phyloP scores from a whole-genome alignment of 2,329 filamentous ascomycete species.

The Mariannaea elegans region DNA sequence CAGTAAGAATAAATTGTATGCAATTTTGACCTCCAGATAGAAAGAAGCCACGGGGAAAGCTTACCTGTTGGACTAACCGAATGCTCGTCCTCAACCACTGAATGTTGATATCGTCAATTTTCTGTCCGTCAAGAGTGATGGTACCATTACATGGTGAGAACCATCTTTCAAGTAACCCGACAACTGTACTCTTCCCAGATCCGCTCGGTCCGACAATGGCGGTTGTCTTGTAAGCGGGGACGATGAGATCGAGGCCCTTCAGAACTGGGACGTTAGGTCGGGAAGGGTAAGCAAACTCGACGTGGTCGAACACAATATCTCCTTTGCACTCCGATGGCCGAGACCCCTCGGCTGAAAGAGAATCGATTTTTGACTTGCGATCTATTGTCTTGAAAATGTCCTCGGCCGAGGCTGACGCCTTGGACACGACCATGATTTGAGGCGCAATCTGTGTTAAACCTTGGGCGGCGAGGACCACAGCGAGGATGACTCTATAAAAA shows the following conservation, averaged over 20 bases:
- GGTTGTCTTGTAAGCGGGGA: conserved; percentile 6
- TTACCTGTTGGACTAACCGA: conserved; percentile 1
- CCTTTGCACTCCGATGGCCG: conserved; percentile 37
- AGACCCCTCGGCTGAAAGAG: conserved; percentile 42
- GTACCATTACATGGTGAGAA: not conserved
- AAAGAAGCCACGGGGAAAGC: not conserved
- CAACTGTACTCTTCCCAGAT: conserved; percentile 11
- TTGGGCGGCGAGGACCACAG: not conserved
- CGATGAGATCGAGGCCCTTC: not conserved
- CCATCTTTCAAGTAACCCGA: conserved; percentile 4
- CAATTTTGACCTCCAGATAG: not conserved
- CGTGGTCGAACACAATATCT: conserved; percentile 52
- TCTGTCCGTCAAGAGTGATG: conserved; percentile 1
- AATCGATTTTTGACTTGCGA: conserved; percentile 58
- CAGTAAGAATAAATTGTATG: not conserved
- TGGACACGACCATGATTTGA: not conserved
- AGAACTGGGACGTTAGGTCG: not conserved
- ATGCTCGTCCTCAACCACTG: conserved; percentile 6
- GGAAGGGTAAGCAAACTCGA: conserved; percentile 39
- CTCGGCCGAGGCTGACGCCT: conserved; percentile 77
- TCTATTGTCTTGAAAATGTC: conserved; percentile 91
- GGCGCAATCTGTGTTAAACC: not conserved
- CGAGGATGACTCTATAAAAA: not conserved
- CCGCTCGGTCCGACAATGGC: conserved; percentile 11
- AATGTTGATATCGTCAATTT: conserved; percentile 8